Base-by-base conservation (phyloP, 495 filamentous ascomycete species). In the Penicillium arizonense region DNA sequence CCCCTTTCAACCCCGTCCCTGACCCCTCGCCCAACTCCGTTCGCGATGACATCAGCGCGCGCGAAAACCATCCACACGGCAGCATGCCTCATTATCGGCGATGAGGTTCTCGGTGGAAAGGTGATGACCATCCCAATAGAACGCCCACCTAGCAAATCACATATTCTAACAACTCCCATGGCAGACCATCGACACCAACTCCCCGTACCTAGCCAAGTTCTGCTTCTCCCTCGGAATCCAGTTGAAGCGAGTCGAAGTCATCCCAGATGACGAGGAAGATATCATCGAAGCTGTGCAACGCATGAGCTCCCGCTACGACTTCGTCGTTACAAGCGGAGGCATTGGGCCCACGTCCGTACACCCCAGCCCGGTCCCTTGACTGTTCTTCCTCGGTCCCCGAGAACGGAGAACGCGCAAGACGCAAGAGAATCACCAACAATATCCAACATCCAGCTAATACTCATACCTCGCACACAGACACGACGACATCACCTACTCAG, bases 21-120 rank as follows among this genome's bases (percentile, higher is more conserved):
- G 49, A 57, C 53, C 57, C 51, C 52, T 57, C 58, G 50, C 28
- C 57, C 13, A 45, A 44, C 39, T 56, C 60, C 47, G 49, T 56
- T 57, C 65, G 64, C 78, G 55, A 88, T 87, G 78, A 77, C 81
- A 72, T 80, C 76, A 75, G 68, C 67, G 23, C 70, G 77, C 51
- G 76, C 76, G 44, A 80, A 79, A 58, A 83, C 77, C 51, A 94
- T 96, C 52, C 84, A 91, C 63, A 97, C 93, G 43, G 94, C 94
- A 26, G 94, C 89, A 52, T 96, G 91, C 64, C 73, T 98, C 41
- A 91, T 98, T 56, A 98, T 98, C 58, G 94, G 94, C 18, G 93
- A 98, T 71, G 94, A 98, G 65, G 89, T 98, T 4, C 79, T 98
- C 3, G 90, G 90, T n/a, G 94, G 94, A 55, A 98, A 98, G 87